Base-by-base conservation (phyloP, 371 early-diverging fungal genomes). In the Rhizopus sp. region DNA sequence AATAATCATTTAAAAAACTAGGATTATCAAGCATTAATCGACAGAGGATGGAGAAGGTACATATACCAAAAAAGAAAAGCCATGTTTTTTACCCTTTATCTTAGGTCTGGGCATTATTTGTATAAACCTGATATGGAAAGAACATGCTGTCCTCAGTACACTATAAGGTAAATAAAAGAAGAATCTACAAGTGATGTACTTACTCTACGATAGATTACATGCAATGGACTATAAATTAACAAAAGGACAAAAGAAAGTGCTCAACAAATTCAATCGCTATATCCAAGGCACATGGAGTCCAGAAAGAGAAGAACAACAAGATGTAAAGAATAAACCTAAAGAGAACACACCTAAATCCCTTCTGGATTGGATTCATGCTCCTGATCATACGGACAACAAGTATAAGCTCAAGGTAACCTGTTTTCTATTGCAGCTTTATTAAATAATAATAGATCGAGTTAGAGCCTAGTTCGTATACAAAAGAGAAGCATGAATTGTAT, bases 401-500 rank as follows among this genome's bases (percentile, higher is more conserved):
- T 33, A 52, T 15, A 64, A 61, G 23, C 47, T 61, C 15, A 17
- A 59, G 47, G 62, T 61, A 50, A 33, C 16, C 12, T 16, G 9
- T 5, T 42, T 7, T 1, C 6, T 0, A 3, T 55, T 35, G 39
- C 23, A 42, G 13, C 47, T 34, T 9, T 15, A 29, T 34, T 48
- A 46, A 17, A 7, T 7, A 44, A 10, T 15, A 16, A 53, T 34
- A 86, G 86, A 67, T 83, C 53, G 74, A 70, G 9, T 51, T 86
- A 38, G 89, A 88, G 39, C 84, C 80, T 17, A 75, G 93, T 0
- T 77, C 82, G 1, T 92, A 79, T 65, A 78, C 88, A 3, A 70
- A 85, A 53, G 93, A 89, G 41, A 91, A 91, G 42, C 92, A 77
- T 64, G 77, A 79, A 0, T 62, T 97, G 3, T 97, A 87, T 68